Conservation (phyloP, 768 basidiomycete species). For the Pleurotus pulmonarius region DNA sequence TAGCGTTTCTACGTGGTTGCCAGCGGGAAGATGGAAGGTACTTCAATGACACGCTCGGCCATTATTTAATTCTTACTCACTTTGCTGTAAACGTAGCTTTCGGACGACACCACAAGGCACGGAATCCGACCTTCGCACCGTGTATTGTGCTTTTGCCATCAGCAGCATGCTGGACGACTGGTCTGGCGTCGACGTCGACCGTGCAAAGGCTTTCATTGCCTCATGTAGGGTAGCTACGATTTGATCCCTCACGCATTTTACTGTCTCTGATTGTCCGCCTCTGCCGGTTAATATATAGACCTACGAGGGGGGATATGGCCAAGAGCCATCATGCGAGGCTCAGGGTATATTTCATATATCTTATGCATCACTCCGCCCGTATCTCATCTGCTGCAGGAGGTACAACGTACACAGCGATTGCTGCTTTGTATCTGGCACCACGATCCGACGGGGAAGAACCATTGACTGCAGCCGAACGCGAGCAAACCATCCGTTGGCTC, state of each 20-base stretch:
- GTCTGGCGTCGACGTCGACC: constrained; percentile 62
- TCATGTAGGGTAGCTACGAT: constrained; percentile 58
- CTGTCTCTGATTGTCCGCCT: constrained; percentile 4
- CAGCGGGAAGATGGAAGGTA: constrained; percentile 86
- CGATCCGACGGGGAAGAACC: constrained; percentile 16
- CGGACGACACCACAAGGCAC: constrained; percentile 61
- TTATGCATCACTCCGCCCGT: background rate
- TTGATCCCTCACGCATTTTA: constrained; percentile 3
- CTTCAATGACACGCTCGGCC: constrained; percentile 11
- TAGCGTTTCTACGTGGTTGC: constrained; percentile 63
- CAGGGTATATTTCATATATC: constrained; percentile 50
- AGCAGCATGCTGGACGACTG: constrained; percentile 77
- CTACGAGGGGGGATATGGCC: constrained; percentile 92
- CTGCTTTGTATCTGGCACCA: constrained; percentile 59
- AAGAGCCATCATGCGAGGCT: constrained; percentile 77
- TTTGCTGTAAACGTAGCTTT: constrained; percentile 42
- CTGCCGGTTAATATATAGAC: constrained; percentile 42
- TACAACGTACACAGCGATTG: constrained; percentile 89
- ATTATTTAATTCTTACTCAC: background rate
- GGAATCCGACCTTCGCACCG: constrained; percentile 79
- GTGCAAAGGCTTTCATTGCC: constrained; percentile 60
- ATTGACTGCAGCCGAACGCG: constrained; percentile 37
- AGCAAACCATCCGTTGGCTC: constrained; percentile 72
- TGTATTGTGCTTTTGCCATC: constrained; percentile 86
- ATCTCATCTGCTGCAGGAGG: constrained; percentile 55